Percentiles rank a stretch among this genome's conserved stretches.
phyloP scores from a whole-genome alignment of 176 grass and related monocot genomes.

The Musa beccarii region DNA sequence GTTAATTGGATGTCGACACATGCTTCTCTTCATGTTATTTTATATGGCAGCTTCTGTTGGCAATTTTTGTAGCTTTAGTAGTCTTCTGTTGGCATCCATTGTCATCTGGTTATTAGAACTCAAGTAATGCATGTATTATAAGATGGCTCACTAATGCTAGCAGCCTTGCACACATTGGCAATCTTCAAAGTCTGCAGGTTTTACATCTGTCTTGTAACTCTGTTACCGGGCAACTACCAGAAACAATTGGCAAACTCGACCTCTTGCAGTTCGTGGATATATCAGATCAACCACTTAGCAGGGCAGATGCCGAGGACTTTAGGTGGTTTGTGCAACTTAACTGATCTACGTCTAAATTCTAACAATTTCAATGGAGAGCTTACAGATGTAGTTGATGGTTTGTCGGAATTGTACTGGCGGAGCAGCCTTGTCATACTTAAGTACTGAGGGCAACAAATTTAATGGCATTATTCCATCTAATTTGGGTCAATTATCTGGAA shows the following conservation, averaged over 20 bases:
- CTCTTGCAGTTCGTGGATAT: not conserved
- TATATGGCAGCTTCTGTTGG: no score
- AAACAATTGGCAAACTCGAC: not conserved
- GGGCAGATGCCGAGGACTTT: no score
- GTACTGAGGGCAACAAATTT: not conserved
- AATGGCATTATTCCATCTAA: slow-evolving; percentile 9
- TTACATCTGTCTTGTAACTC: not conserved
- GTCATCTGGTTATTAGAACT: not conserved
- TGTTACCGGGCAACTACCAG: not conserved
- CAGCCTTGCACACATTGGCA: not conserved
- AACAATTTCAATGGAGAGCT: not conserved
- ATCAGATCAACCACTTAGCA: not conserved
- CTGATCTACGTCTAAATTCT: no score
- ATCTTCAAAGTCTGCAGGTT: not conserved
- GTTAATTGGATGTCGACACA: no score
- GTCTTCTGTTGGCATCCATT: no score
- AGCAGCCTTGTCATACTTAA: not conserved
- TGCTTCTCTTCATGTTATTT: no score
- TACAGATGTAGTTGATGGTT: not conserved
- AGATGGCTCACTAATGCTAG: not conserved
- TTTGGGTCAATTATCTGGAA: slow-evolving; percentile 8
- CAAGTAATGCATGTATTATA: not conserved
- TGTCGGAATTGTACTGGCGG: not conserved
- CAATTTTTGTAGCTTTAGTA: no score
- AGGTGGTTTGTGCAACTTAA: no score